A percentile compares a stretch with the other conserved stretches of the same genome.
These are phyloP conservation scores for Fusarium falciforme DNA, from an alignment of 2,329 filamentous ascomycete genomes.

Conservation along the genomic window DNA sequence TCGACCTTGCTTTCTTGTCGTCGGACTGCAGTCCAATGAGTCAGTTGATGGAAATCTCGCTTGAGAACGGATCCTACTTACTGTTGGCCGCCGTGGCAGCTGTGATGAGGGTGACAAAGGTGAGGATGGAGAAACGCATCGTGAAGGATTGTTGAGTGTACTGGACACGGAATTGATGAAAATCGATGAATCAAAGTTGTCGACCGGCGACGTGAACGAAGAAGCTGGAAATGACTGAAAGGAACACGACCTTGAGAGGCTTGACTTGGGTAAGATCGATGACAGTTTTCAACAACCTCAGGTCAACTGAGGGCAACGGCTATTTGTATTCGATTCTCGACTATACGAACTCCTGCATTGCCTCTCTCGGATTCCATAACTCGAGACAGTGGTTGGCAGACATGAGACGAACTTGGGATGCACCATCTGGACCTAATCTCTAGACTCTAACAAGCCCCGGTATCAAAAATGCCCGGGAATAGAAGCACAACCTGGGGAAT, in stretches of 20 bases:
- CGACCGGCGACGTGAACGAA: constrained; percentile 62
- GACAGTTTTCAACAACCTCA: neutral
- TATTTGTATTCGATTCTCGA: constrained; percentile 26
- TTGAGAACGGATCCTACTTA: constrained; percentile 32
- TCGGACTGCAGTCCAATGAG: constrained; percentile 16
- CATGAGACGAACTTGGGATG: constrained; percentile 27
- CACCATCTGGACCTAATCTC: constrained; percentile 3
- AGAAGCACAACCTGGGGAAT: neutral
- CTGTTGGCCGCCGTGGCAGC: constrained; percentile 56
- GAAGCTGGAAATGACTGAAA: constrained; percentile 11
- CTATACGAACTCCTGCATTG: neutral
- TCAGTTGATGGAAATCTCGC: constrained; percentile 10
- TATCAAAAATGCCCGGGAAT: neutral
- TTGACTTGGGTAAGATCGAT: constrained; percentile 6
- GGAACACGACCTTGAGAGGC: constrained; percentile 8
- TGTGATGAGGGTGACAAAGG: constrained; percentile 60
- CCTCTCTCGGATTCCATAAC: neutral
- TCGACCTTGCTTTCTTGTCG: constrained; percentile 38
- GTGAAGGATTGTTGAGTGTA: constrained; percentile 48
- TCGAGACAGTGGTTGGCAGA: constrained; percentile 21
- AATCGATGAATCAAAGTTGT: constrained; percentile 50
- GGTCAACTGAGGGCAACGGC: neutral
- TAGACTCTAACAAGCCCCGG: neutral
- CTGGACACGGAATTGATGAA: constrained; percentile 22
- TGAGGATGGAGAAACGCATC: constrained; percentile 65